Base-by-base conservation (phyloP, 805 yeast species). In the Metschnikowia cerradonensis region DNA sequence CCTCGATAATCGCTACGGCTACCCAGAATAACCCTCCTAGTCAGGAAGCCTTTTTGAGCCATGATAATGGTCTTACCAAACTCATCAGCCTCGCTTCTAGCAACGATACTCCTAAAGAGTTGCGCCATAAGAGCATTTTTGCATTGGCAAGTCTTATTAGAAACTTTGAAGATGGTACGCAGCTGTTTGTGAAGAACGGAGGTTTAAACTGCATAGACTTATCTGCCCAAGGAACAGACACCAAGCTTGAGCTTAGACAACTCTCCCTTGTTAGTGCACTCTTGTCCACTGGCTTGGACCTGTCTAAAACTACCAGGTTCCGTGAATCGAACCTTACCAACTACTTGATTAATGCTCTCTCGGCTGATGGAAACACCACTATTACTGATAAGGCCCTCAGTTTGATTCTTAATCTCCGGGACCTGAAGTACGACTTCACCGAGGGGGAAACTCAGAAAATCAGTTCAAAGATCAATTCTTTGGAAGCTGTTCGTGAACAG, bases 11-110 rank as follows among this genome's bases (percentile, higher is more conserved):
- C 22, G 97, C 96, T 2, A 87, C 92, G 0, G 96, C 98, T 0
- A 95, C 88, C 3, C 99, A 94, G 68, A 94, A 94, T 66, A 94
- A 94, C 66, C 82, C 81, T 3, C 80, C 78, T 51, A 73, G 90
- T 3, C 98, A 90, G 67, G 73, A 76, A 50, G 87, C 80, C 47
- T 85, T 87, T 53, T 66, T 76, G 38, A 78, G 79, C 51, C 73
- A 83, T 52, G 72, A 71, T 0, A 63, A 68, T 23, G 84, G 84
- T 2, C 63, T 83, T 34, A 54, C 62, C n/a, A 67, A 66, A 47
- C 67, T 86, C 48, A 66, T 85, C 10, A 50, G 64, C 1, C 58
- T 82, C 20, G 76, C 80, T 0, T 64, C 66, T 20, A 63, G 60
- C 2, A 22, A 49, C 1, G 53, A 60, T 11, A 46, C 63, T 4